Evolutionary conservation across 2,329 filamentous ascomycete species (phyloP), one percentile per base, ranked within the genome.

Genomic region (Bipolaris cookei): DNA sequence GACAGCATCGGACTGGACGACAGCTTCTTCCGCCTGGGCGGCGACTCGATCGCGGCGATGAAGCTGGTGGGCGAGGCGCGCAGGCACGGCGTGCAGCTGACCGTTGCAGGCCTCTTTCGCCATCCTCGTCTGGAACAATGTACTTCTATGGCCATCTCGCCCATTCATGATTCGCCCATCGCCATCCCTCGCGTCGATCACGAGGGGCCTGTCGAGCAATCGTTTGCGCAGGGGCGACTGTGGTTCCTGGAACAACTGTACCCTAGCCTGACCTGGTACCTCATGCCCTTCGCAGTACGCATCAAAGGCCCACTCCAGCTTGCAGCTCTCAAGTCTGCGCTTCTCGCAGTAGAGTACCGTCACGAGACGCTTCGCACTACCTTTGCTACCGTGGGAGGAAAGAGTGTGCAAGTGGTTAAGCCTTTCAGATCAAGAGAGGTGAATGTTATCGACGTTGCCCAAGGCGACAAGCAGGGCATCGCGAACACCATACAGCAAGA

Each of bases 1-100:
- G 14, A 32, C 14, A 10, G 25, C 10, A 44, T 68, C 25, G 49
- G 54, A 4, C 42, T 61, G 7, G 39, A 58, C 14, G 37, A 55
- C 7, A 64, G 60, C 13, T 71, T 71, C 51, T 38, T 64, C 13
- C 61, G 53, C 18, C 53, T 67, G 10, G 69, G 69, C 5, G 69
- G 69, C 8, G 66, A 72, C 51, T 64, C 59, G 4, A 70, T 72
- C 37, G 54, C 63, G 4, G 69, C 69, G 0, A 70, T 72, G 64
- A 63, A 65, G 35, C 51, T 68, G 21, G 61, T 59, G 1, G 46
- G 45, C 25, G 53, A 45, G 6, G 56, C 54, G 1, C 56, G 54
- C 2, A 48, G 49, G 30, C 6, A 14, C 3, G 41, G 28, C 3
- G 2, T 56, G 1, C 30, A 39, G n/a, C 18, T 39, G 4, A 42